These are phyloP conservation scores for Quercus tomentella DNA, from an alignment of 331 rosid species.

Conservation along the genomic window DNA sequence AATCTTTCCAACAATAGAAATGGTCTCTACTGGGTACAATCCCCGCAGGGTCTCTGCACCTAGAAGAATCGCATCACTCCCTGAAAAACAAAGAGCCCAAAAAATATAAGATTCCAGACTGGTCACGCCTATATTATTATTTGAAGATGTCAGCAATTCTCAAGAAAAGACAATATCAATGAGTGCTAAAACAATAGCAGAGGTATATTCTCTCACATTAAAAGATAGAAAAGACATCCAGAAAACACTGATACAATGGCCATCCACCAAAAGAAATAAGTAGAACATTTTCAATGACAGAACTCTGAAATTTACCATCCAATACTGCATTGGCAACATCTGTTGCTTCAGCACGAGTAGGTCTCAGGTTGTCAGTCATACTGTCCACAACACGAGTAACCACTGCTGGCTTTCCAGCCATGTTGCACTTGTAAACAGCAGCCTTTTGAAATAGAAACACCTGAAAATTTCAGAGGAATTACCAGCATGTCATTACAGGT, in stretches of 20 bases:
- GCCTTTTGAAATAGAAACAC: constrained; percentile 94
- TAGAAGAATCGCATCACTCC: constrained; percentile 95
- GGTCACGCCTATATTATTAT: neutral
- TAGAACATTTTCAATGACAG: neutral
- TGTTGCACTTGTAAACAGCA: constrained; percentile 96
- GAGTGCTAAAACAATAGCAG: neutral
- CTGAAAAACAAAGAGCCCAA: constrained; percentile 28
- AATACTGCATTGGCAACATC: constrained; percentile 99
- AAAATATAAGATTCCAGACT: neutral
- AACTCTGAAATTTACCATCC: constrained; percentile 59
- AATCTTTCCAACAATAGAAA: constrained; percentile 86
- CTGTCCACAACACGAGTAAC: constrained; percentile 99
- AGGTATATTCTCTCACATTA: neutral
- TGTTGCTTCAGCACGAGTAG: constrained; percentile 99
- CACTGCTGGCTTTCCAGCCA: constrained; percentile 99
- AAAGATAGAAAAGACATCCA: neutral
- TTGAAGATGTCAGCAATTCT: neutral
- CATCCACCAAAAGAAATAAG: constrained; percentile 6
- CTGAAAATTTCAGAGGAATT: constrained; percentile 37
- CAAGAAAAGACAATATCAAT: neutral
- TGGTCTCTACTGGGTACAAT: constrained; percentile 84
- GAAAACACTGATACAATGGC: neutral
- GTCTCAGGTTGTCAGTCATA: constrained; percentile 97
- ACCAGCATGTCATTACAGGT: constrained; percentile 6
- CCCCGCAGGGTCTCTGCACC: constrained; percentile 99